Evolutionary conservation across 805 yeast genomes (phyloP), one percentile per base, ranked within the genome.

Genomic region (Wickerhamomyces tratensis): DNA sequence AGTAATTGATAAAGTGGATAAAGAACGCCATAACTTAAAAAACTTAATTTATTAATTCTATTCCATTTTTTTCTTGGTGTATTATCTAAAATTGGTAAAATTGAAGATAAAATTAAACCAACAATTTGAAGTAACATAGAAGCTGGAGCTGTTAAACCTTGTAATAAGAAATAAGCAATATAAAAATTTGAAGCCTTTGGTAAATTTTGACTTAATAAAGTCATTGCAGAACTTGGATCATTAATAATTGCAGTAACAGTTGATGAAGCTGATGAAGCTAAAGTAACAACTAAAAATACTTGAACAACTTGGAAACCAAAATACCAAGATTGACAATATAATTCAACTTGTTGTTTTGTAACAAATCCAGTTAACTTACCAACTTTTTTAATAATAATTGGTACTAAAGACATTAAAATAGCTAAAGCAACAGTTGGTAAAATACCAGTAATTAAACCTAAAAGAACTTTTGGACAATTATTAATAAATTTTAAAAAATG

Each of bases 51-150:
- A 58, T 76, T 77, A 58, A 63, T 76, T 56, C 96, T 78, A 46
- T 62, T 76, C 96, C 96, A 91, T 67, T 82, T 85, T 64, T 86
- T 81, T 65, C 98, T 79, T 47, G 98, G 98, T 6, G 98, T 87
- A 42, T 74, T 72, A 60, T 88, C 96, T 46, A 93, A 71, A 25
- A 87, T 46, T 30, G 93, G 86, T 45, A 89, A 67, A 34, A 82
- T 65, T 57, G 83, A 79, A 41, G 84, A 79, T 49, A 89, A 67
- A 42, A 85, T 71, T 53, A 93, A 68, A 3, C 79, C 75, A 36
- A 81, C 88, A 43, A 86, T 61, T 64, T 87, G 96, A 45, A 86
- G 71, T 41, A 93, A 62, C 33, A 79, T 67, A 47, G 86, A 86
- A n/a, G 89, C 78, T 34, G 94, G 78, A 40, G 82, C 67, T 5